Evolutionary conservation across 2,329 filamentous ascomycete genomes (phyloP), one percentile per base, ranked within the genome.

Genomic region (Cryphonectria radicalis): DNA sequence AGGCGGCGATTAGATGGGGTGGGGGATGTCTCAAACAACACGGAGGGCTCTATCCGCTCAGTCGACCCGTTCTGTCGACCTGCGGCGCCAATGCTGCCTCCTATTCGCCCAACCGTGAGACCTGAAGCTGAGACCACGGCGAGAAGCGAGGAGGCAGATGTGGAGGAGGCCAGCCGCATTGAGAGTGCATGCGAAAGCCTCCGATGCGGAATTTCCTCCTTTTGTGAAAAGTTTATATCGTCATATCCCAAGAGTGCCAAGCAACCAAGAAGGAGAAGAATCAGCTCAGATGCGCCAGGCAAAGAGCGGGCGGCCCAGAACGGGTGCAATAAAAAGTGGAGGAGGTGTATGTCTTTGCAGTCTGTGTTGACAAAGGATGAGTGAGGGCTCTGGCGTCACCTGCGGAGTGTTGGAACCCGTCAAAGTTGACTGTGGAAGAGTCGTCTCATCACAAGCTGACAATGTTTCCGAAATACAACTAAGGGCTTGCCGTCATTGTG

Each of bases 11-110:
- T 60, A 65, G 55, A 28, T 66, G 65, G 69, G 59, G 64, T 67
- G 63, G 53, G 55, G 69, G 55, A 62, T 65, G 72, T 69, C 66
- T 73, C 69, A 69, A 68, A 67, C 43, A 50, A 35, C 43, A 53
- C 28, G 46, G 43, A 63, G 42, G n/a, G 11, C 35, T 43, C 65
- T 35, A 43, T 10, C 22, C 60, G 43, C 13, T 65, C 40, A 7
- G 40, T 42, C 60, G 60, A 35, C 60, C 60, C 62, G 62, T 64
- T 64, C 37, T 57, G 19, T 63, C 42, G 60, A 25, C 59, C 68
- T 43, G 68, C 65, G 40, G 43, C 63, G 62, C 59, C 55, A 53
- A 62, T 50, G 50, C 66, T 68, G 71, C 35, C 53, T 62, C 55
- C 65, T 67, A 62, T 62, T 37, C 67, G 57, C 69, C 69, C 43